phyloP scores from a whole-genome alignment of 352 stramenopile species.

The Phytophthora tubulina region DNA sequence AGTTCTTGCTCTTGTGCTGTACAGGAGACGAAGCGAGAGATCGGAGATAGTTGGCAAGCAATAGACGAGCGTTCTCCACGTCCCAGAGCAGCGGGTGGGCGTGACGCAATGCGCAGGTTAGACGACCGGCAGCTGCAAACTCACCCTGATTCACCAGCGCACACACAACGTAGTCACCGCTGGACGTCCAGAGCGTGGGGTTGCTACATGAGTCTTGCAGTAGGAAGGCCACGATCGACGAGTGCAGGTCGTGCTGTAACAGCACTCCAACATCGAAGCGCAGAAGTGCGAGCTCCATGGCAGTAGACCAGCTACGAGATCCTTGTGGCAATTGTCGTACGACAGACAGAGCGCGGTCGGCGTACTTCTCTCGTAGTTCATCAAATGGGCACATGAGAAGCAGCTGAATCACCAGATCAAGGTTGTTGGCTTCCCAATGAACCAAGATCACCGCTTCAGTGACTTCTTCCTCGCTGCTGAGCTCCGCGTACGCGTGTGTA shows the following conservation, averaged over 20 bases:
- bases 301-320: slow-evolving; percentile 27
- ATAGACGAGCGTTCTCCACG: slow-evolving; percentile 65
- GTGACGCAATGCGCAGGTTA: slow-evolving; percentile 65
- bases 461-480: slow-evolving; percentile 36
- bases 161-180: slow-evolving; percentile 69
- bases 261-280: slow-evolving; percentile 64
- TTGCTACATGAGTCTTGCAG: slow-evolving; percentile 19
- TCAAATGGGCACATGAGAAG: slow-evolving; percentile 72
- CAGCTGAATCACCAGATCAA: slow-evolving; percentile 53
- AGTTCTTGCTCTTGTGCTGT: slow-evolving; percentile 11
- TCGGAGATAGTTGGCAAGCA: slow-evolving; percentile 65
- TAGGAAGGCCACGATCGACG: slow-evolving; percentile 52
- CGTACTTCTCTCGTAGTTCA: slow-evolving; percentile 51
- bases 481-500: slow-evolving; percentile 52
- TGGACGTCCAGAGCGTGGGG: slow-evolving; percentile 63
- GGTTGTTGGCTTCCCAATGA: slow-evolving; percentile 48
- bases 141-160: slow-evolving; percentile 62
- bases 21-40: slow-evolving; percentile 33
- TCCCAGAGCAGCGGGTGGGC: slow-evolving; percentile 78
- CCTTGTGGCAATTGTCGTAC: slow-evolving; percentile 23
- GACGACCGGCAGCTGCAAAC: slow-evolving; percentile 55
- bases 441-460: slow-evolving; percentile 50
- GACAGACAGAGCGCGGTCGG: slow-evolving; percentile 38
- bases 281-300: slow-evolving; percentile 70
- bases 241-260: slow-evolving; percentile 52